Evolutionary conservation across 768 basidiomycete species (phyloP), one percentile per base, ranked within the genome.

Genomic region (Tricholoma hemisulphureum): DNA sequence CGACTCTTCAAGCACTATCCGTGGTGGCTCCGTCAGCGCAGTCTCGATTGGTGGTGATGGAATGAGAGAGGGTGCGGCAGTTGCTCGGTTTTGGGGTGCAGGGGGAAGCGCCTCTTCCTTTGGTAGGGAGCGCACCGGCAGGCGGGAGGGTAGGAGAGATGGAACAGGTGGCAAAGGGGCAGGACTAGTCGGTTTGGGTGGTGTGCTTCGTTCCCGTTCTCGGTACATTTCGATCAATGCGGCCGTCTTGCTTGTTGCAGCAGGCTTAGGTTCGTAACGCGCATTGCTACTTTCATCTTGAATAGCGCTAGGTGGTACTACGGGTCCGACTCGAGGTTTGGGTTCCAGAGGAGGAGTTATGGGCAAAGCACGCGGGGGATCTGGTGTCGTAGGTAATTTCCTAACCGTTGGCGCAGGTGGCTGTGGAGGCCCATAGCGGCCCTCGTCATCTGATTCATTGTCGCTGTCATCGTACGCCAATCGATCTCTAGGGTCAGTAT

Each of bases 151-250:
- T 8, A 73, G 69, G 18, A 73, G 68, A 28, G 74, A 77, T 8
- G 72, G 63, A 43, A 67, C 64, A 21, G 71, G 64, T 14, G 63
- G 46, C 11, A 63, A 54, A 8, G 72, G 66, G 41, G 58, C 53
- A 4, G 71, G 51, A 16, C 61, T 55, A 10, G 64, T 62, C 14
- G 72, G 66, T 14, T 72, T 69, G 3, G 69, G 60, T n/a, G 67
- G 59, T 62, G 72, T 56, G 55, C 77, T 81, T 63, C 80, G 83
- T 76, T 85, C 89, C 23, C 74, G 75, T 73, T 93, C 87, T 51
- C 89, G 83, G 64, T 91, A 93, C 89, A 93, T 89, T 69, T 92
- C 89, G 63, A 93, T 93, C 51, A 93, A 77, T 1, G 86, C 82
- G 3, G 88, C 85, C 1, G 90, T 91, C 73, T 86, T 88, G 74